Conservation (phyloP, 169 alveolate genomes). For the Plasmodium yoelii region DNA sequence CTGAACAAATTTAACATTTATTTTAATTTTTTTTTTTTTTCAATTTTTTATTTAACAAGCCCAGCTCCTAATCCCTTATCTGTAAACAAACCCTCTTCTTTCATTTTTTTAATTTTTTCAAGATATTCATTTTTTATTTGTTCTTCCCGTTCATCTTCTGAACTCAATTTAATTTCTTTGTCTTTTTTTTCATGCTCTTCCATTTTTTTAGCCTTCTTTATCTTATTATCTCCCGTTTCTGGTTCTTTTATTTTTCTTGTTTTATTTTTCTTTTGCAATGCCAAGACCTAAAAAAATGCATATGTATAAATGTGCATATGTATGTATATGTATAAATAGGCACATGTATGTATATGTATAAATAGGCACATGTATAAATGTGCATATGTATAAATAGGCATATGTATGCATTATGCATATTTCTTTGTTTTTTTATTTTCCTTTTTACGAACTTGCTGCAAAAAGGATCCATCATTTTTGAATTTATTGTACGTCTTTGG, state of each 20-base stretch:
- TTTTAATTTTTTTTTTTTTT: not conserved
- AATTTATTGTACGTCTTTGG: slow-evolving; percentile 69
- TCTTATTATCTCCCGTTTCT: slow-evolving; percentile 20
- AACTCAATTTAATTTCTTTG: not conserved
- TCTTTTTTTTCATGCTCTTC: slow-evolving; percentile 12
- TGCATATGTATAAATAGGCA: too few relatives aligned
- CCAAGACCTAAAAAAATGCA: slow-evolving; percentile 30
- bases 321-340: not conserved
- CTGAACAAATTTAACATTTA: not conserved
- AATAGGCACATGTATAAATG: not conserved
- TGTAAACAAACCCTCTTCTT: slow-evolving; percentile 65
- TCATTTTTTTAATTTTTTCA: slow-evolving; percentile 68
- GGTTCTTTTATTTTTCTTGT: slow-evolving; percentile 28
- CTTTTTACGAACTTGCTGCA: slow-evolving; percentile 38
- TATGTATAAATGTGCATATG: slow-evolving; percentile 3
- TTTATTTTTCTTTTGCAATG: slow-evolving; percentile 57
- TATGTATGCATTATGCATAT: too few relatives aligned
- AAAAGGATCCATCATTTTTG: slow-evolving; percentile 63
- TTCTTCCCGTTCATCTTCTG: slow-evolving; percentile 61
- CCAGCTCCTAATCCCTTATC: slow-evolving; percentile 75
- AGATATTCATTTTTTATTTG: slow-evolving; percentile 53
- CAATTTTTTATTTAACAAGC: slow-evolving; percentile 26
- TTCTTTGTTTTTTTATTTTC: not conserved
- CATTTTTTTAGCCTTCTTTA: slow-evolving; percentile 28
- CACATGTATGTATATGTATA: too few relatives aligned